A percentile compares a stretch with the other conserved stretches of the same genome.
Evolutionary conservation across 768 basidiomycete genomes (phyloP).

Genomic region (Macrolepiota dolichaula): DNA sequence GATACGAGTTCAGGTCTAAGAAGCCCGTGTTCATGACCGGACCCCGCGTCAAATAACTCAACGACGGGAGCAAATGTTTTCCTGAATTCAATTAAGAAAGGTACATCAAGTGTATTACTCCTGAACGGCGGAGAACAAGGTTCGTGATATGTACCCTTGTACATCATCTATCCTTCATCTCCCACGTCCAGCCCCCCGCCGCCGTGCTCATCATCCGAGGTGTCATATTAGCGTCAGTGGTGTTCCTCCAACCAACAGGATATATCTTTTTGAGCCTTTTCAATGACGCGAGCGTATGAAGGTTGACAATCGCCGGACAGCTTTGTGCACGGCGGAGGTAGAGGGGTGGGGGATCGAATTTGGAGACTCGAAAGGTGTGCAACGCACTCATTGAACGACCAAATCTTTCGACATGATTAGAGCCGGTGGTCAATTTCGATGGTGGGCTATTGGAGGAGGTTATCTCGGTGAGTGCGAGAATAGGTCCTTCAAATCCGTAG

Average conservation of each 20-base stretch:
- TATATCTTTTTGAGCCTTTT: background rate
- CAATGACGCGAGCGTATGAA: background rate
- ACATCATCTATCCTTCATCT: background rate
- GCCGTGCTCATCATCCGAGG: background rate
- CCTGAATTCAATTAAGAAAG: too few relatives aligned
- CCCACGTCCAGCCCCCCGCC: background rate
- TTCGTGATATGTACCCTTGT: too few relatives aligned
- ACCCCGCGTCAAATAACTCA: too few relatives aligned
- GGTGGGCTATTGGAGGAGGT: background rate
- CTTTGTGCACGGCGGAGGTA: background rate
- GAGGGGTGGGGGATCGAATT: background rate
- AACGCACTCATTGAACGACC: background rate
- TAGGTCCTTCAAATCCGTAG: conserved; percentile 1
- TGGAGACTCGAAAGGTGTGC: background rate
- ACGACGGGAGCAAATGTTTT: too few relatives aligned
- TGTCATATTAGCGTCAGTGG: background rate
- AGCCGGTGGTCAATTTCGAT: background rate
- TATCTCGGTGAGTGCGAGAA: conserved; percentile 3
- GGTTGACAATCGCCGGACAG: background rate
- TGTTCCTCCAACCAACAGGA: background rate
- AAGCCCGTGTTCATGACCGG: too few relatives aligned
- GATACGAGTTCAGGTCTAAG: too few relatives aligned
- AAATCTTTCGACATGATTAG: background rate
- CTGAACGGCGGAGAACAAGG: too few relatives aligned
- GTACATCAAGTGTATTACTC: too few relatives aligned